Conservation (phyloP, 306 rosid species). For the Prunus persica region DNA sequence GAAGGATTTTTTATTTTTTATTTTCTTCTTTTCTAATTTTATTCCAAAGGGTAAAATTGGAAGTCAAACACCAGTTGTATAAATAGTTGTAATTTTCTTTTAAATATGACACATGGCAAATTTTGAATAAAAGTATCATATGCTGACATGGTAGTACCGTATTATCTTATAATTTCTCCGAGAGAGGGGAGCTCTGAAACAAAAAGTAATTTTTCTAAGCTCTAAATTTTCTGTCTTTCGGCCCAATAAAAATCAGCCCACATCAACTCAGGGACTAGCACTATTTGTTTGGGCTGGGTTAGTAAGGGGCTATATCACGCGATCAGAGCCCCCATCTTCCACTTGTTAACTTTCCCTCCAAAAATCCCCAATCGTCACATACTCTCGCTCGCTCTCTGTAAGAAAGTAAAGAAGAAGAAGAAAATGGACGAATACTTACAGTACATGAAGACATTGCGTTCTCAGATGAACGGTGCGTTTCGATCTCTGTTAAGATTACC, state of each 20-base stretch:
- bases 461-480: slow-evolving; percentile 74
- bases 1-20: too few species aligned
- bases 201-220: too few species aligned
- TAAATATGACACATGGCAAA: too few species aligned
- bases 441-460: slow-evolving; percentile 76
- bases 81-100: too few species aligned
- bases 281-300: neutral
- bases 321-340: neutral
- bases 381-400: neutral
- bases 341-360: neutral
- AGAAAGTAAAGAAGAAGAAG: neutral
- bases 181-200: too few species aligned
- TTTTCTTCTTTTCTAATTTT: too few species aligned
- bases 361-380: neutral
- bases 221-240: neutral
- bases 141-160: too few species aligned
- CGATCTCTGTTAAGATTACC: neutral
- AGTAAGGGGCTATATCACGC: neutral
- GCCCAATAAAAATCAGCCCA: neutral
- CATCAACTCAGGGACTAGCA: too few species aligned
- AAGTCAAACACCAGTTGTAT: too few species aligned
- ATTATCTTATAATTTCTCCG: too few species aligned
- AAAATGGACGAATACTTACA: slow-evolving; percentile 86
- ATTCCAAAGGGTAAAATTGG: too few species aligned
- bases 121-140: too few species aligned